Evolutionary conservation across 306 rosid species (phyloP), one percentile per base, ranked within the genome.

Genomic region (Sphenostylis stenocarpa): DNA sequence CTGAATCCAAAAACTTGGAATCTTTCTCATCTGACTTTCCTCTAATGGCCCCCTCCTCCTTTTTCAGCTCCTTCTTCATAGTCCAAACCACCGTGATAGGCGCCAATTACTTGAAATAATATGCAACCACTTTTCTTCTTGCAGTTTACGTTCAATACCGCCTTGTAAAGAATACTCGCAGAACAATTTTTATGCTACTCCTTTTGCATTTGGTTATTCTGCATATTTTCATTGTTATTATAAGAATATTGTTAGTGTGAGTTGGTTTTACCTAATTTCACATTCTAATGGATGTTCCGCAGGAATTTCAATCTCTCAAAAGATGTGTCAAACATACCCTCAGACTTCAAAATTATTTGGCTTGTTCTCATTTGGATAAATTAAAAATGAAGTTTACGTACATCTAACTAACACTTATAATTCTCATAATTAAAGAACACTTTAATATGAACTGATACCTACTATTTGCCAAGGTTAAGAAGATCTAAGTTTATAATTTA

Each of bases 51-150:
- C 65, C 67, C 29, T 52, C 33, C 49, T 75, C 17, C 81, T 68
- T 74, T 28, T 62, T 69, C 41, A 55, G 62, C 68, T 67, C 31
- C 65, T 57, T 29, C 56, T 80, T 80, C 45, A 87, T n/a, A 85
- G 87, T 74, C 81, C 70, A 73, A 82, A 78, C 81, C 81, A 70
- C 88, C 93, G 93, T 81, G 91, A 93, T 90, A 71, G 61, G 72
- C 89, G 93, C 85, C 77, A 81, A 82, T 88, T 86, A 77, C 84
- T 76, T 77, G 81, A 86, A 80, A 76, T 84, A 64, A 82, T 38
- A 38, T 80, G 85, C 80, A 21, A 47, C 77, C 62, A 79, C 82
- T 75, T 55, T 7, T 48, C 31, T 36, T 67, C 29, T 39, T 45
- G 52, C 70, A 55, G 38, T 81, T 81, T 73, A 79, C 45, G 80